Percentiles rank a stretch among this genome's conserved stretches.
Evolutionary conservation across 1,284 basidiomycete species (phyloP).

Genomic region (Pseudozyma tsukubaensis): DNA sequence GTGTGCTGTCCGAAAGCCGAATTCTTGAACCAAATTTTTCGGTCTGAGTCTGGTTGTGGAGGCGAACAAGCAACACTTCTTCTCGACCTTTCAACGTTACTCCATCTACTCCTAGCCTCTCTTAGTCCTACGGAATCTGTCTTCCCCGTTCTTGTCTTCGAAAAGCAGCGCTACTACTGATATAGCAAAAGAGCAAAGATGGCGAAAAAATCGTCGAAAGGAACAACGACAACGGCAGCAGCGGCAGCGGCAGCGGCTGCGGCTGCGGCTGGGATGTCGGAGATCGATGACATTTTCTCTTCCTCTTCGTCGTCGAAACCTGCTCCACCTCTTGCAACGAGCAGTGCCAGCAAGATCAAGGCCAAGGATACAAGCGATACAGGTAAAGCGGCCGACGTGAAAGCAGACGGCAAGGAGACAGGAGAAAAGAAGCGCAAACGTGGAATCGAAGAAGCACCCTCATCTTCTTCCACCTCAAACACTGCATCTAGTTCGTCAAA

Average conservation of each 20-base stretch:
- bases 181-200: not conserved
- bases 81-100: not conserved
- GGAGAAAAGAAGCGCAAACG: too few relatives aligned
- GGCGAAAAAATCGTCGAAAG: not conserved
- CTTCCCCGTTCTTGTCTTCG: not conserved
- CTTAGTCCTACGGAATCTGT: not conserved
- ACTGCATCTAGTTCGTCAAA: not conserved
- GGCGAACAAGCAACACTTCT: not conserved
- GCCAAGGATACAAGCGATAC: not conserved
- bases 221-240: not conserved
- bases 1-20: conserved; percentile 7
- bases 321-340: not conserved
- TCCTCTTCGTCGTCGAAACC: not conserved
- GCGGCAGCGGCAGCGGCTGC: not conserved
- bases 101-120: not conserved
- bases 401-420: too few relatives aligned
- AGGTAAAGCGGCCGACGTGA: too few relatives aligned
- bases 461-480: too few relatives aligned
- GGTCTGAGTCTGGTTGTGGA: conserved; percentile 1
- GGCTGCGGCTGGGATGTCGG: conserved; percentile 1
- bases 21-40: not conserved
- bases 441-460: not conserved
- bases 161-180: not conserved
- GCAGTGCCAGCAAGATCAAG: not conserved
- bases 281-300: conserved; percentile 22